These are phyloP conservation scores for Pseudozyma sp. DNA, from an alignment of 1,284 basidiomycete species.

Conservation along the genomic window DNA sequence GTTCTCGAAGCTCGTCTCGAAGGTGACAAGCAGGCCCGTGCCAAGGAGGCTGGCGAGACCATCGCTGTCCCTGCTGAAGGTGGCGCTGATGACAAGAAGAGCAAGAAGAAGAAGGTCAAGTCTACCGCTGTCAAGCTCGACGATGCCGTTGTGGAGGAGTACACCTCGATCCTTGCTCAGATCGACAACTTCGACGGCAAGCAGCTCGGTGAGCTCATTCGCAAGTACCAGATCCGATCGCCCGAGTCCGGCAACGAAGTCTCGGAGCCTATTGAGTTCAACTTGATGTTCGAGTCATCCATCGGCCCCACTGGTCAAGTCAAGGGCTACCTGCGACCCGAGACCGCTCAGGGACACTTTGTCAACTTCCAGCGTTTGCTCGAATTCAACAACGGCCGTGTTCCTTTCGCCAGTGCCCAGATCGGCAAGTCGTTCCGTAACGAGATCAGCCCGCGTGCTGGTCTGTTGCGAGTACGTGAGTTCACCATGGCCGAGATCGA, in stretches of 20 bases:
- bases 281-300: slow-evolving; percentile 97
- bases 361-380: slow-evolving; percentile 96
- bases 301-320: slow-evolving; percentile 98
- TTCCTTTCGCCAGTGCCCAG: slow-evolving; percentile 97
- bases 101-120: slow-evolving; percentile 86
- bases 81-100: slow-evolving; percentile 72
- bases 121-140: slow-evolving; percentile 80
- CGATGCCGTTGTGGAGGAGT: slow-evolving; percentile 81
- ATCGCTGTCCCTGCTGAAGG: slow-evolving; percentile 26
- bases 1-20: slow-evolving; percentile 90
- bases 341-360: slow-evolving; percentile 99
- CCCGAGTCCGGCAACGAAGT: slow-evolving; percentile 94
- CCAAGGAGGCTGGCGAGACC: slow-evolving; percentile 67
- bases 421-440: slow-evolving; percentile 97
- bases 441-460: slow-evolving; percentile 96
- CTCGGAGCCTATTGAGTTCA: slow-evolving; percentile 92
- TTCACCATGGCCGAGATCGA: slow-evolving; percentile 99
- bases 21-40: slow-evolving; percentile 90
- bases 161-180: slow-evolving; percentile 86
- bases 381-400: slow-evolving; percentile 95
- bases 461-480: slow-evolving; percentile 94
- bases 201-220: slow-evolving; percentile 88
- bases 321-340: slow-evolving; percentile 95
- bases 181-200: slow-evolving; percentile 94
- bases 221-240: slow-evolving; percentile 84